Conservation (phyloP, 805 yeast species). For the Teunomyces cretensis region DNA sequence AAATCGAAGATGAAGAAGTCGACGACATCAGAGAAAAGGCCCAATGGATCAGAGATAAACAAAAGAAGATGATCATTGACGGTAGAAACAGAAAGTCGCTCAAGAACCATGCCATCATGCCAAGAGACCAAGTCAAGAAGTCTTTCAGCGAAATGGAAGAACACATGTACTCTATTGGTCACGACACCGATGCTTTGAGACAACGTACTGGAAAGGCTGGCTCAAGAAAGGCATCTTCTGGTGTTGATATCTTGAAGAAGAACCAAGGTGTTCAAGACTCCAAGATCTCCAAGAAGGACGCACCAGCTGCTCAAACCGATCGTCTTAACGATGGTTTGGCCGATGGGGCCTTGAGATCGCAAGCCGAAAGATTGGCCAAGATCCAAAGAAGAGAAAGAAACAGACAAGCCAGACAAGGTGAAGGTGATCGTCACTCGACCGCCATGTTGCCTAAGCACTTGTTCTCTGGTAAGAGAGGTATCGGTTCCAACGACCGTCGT, state of each 20-base stretch:
- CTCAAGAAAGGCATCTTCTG: slow-evolving; percentile 49
- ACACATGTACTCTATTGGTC: slow-evolving; percentile 88
- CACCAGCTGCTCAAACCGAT: slow-evolving; percentile 65
- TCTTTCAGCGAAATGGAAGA: slow-evolving; percentile 77
- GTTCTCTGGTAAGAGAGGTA: slow-evolving; percentile 95
- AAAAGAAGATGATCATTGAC: slow-evolving; percentile 87
- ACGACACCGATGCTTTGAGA: slow-evolving; percentile 68
- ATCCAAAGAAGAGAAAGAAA: slow-evolving; percentile 92
- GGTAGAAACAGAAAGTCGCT: slow-evolving; percentile 83
- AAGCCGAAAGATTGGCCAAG: slow-evolving; percentile 85
- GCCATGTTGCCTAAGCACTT: slow-evolving; percentile 90
- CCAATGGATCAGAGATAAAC: slow-evolving; percentile 91
- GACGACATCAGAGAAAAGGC: slow-evolving; percentile 76
- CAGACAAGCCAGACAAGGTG: slow-evolving; percentile 90
- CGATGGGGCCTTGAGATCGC: slow-evolving; percentile 76
- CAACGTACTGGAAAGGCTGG: slow-evolving; percentile 44
- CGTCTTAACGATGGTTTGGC: slow-evolving; percentile 83
- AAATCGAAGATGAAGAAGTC: slow-evolving; percentile 52
- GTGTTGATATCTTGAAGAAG: slow-evolving; percentile 77
- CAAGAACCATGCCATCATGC: slow-evolving; percentile 84
- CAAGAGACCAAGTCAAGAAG: slow-evolving; percentile 82
- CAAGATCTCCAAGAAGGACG: slow-evolving; percentile 44
- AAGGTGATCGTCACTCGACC: slow-evolving; percentile 87
- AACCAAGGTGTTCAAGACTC: slow-evolving; percentile 44
- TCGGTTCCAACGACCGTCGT: slow-evolving; percentile 90